Evolutionary conservation across 2,329 filamentous ascomycete genomes (phyloP), one percentile per base, ranked within the genome.

Genomic region (Paracoccidioides brasiliensis): DNA sequence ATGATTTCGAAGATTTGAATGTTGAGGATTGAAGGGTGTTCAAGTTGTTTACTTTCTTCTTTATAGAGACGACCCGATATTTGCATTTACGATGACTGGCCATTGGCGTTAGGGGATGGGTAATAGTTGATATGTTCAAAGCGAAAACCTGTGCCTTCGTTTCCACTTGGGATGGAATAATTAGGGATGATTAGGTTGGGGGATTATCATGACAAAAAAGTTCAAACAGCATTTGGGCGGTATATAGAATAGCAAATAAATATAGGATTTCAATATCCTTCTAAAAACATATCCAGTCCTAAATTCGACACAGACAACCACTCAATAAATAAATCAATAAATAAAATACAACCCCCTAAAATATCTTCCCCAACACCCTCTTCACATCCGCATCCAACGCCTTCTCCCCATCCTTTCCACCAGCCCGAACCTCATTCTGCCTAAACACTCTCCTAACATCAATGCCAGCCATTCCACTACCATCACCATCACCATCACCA

Each of bases 1-100:
- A 96, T 68, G 90, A 95, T 69, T 90, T 96, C 76, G 90, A 95
- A 67, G 90, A 95, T 65, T 80, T 95, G 69, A 83, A 80, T 48
- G 83, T 94, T 74, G 72, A 56, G n/a, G 56, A 56, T 50, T 46
- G 35, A 51, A 22, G 49, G 33, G 35, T 40, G 30, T 53, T 43
- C 10, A 28, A 14, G 35, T 4, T 30, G 6, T 48, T 12, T 14
- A 5, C 28, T 52, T 1, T 38, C 37, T 42, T 41, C 15, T 12
- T 28, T 30, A 55, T 43, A 22, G 40, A n/a, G n/a, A 52, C 33
- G 37, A 52, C 38, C 22, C 15, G 8, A 52, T 52, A 41, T 52
- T 52, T 52, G 49, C 38, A 52, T 52, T 51, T 32, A 52, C 42
- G 49, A 42, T 52, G 33, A 22, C 22, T 22, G 48, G 48, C 35